Conservation (phyloP, 2,329 filamentous ascomycete genomes). For the Anthostomella pinea region DNA sequence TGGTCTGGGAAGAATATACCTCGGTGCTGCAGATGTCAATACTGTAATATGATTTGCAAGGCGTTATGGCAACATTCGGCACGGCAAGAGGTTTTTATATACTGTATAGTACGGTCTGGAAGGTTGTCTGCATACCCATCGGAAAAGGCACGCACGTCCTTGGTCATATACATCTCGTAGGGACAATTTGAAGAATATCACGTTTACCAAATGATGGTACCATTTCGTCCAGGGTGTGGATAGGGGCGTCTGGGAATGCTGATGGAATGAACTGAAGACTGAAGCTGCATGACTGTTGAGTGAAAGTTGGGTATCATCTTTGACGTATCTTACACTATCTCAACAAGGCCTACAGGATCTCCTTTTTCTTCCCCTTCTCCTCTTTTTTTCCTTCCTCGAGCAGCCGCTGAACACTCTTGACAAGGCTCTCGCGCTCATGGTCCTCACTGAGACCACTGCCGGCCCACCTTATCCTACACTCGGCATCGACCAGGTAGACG, state of each 20-base stretch:
- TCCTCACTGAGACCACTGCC: slow-evolving; percentile 70
- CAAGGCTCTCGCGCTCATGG: slow-evolving; percentile 65
- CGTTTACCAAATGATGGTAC: no score
- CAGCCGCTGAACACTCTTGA: slow-evolving; percentile 61
- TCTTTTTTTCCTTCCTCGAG: slow-evolving; percentile 53
- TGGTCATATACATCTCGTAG: no score
- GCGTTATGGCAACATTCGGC: slow-evolving; percentile 15
- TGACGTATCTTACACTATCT: slow-evolving; percentile 2
- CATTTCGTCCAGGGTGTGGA: no score
- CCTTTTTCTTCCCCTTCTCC: slow-evolving; percentile 6
- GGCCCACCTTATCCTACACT: slow-evolving; percentile 92
- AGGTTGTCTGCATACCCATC: slow-evolving; percentile 5
- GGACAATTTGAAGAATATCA: no score
- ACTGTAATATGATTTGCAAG: slow-evolving; percentile 8
- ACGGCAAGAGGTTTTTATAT: slow-evolving; percentile 3
- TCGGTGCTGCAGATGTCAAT: slow-evolving; percentile 12
- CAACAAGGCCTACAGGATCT: no score
- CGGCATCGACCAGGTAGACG: slow-evolving; percentile 82
- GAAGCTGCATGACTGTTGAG: no score
- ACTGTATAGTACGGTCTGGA: slow-evolving; percentile 6
- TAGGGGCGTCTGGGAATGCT: no score
- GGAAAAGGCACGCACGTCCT: no score
- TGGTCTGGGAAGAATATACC: slow-evolving; percentile 7
- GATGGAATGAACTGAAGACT: no score
- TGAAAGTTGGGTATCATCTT: slow-evolving; percentile 16